Conservation (phyloP, 2,329 filamentous ascomycete species). For the Zasmidium citrigriseum region DNA sequence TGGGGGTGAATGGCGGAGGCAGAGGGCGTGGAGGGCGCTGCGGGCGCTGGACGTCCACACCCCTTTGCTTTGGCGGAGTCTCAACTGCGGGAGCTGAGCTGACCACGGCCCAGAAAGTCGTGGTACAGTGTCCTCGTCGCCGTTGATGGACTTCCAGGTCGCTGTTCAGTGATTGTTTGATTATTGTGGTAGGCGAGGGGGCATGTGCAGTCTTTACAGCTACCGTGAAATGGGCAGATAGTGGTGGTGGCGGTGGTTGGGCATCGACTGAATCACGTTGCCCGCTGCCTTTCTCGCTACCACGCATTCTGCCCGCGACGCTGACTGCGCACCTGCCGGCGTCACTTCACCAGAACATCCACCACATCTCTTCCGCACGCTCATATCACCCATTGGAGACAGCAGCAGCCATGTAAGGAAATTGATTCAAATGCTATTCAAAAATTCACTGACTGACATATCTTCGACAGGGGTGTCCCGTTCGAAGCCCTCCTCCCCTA, state of each 20-base stretch:
- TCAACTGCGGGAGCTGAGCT: background rate
- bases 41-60: background rate
- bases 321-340: too few relatives aligned
- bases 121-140: slow-evolving; percentile 4
- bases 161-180: background rate
- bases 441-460: background rate
- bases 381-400: background rate
- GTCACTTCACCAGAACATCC: too few relatives aligned
- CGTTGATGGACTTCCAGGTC: background rate
- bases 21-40: slow-evolving; percentile 3
- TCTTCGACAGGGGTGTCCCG: slow-evolving; percentile 60
- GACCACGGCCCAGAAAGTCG: slow-evolving; percentile 1
- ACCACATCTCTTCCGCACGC: background rate
- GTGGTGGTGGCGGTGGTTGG: background rate
- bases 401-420: slow-evolving; percentile 4
- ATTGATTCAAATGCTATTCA: background rate
- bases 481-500: slow-evolving; percentile 68
- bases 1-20: slow-evolving; percentile 7
- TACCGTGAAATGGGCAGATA: background rate
- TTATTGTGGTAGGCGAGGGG: background rate
- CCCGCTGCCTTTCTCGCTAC: background rate
- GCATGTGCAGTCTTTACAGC: background rate
- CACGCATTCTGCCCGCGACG: background rate
- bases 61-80: background rate
- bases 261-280: background rate